A percentile compares a stretch with the other conserved stretches of the same genome.
Conservation (phyloP, 495 filamentous ascomycete genomes). For the Barbatosphaeria neglecta region DNA sequence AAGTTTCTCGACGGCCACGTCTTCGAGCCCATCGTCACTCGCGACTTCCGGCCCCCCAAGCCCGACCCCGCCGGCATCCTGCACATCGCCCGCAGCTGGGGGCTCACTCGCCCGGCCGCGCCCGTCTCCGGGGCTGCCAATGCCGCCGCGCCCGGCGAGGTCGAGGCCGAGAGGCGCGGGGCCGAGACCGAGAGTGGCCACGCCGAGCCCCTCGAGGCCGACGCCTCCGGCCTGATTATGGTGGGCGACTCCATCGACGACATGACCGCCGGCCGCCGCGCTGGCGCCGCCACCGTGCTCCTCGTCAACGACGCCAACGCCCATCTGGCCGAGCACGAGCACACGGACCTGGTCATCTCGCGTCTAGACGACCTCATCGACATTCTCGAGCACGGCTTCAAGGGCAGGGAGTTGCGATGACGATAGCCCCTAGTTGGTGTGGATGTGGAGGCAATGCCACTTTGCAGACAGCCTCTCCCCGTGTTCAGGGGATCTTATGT, state of each 20-base stretch:
- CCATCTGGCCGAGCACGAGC: slow-evolving; percentile 59
- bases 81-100: slow-evolving; percentile 71
- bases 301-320: slow-evolving; percentile 71
- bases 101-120: slow-evolving; percentile 36
- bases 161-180: slow-evolving; percentile 3
- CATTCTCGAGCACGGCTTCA: slow-evolving; percentile 56
- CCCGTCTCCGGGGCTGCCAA: slow-evolving; percentile 36
- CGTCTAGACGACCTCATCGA: slow-evolving; percentile 60
- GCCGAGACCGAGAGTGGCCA: slow-evolving; percentile 7
- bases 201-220: slow-evolving; percentile 18
- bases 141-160: slow-evolving; percentile 9
- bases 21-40: slow-evolving; percentile 76
- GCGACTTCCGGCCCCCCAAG: slow-evolving; percentile 76
- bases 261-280: slow-evolving; percentile 74
- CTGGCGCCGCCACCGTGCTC: slow-evolving; percentile 82
- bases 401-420: not conserved
- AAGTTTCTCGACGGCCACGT: slow-evolving; percentile 56
- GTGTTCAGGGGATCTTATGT: too few relatives aligned
- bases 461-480: too few relatives aligned
- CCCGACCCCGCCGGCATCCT: slow-evolving; percentile 79
- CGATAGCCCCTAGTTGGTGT: too few relatives aligned
- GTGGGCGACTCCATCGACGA: slow-evolving; percentile 89
- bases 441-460: too few relatives aligned
- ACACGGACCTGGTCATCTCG: slow-evolving; percentile 61
- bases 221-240: slow-evolving; percentile 39